Percentiles rank a stretch among this genome's conserved stretches.
These are phyloP conservation scores for Peronosclerospora sorghi DNA, from an alignment of 352 stramenopile genomes.

Conservation along the genomic window DNA sequence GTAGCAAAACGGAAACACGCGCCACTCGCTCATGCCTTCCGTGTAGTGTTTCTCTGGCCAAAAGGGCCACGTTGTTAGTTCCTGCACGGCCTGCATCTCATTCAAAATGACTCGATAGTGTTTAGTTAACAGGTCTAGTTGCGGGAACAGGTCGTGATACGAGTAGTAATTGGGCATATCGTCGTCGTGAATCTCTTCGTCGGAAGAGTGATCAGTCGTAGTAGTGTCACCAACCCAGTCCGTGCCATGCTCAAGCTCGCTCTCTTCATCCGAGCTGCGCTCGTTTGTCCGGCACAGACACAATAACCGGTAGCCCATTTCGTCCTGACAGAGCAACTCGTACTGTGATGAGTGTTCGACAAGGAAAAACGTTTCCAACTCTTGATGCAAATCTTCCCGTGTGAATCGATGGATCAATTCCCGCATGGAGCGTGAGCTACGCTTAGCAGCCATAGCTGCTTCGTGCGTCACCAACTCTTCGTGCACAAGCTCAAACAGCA, in stretches of 20 bases:
- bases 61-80: slow-evolving; percentile 56
- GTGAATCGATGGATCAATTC: slow-evolving; percentile 32
- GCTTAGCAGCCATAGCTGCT: slow-evolving; percentile 29
- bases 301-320: slow-evolving; percentile 42
- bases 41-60: slow-evolving; percentile 83
- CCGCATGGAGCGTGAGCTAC: slow-evolving; percentile 21
- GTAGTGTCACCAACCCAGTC: slow-evolving; percentile 23
- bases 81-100: slow-evolving; percentile 54
- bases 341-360: slow-evolving; percentile 36
- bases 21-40: slow-evolving; percentile 58
- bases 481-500: slow-evolving; percentile 35
- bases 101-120: slow-evolving; percentile 68
- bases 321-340: slow-evolving; percentile 29
- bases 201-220: slow-evolving; percentile 15
- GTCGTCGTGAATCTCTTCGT: slow-evolving; percentile 61
- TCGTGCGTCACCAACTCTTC: slow-evolving; percentile 37
- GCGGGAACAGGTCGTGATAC: slow-evolving; percentile 64
- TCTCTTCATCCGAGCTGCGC: slow-evolving; percentile 17
- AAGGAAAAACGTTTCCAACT: slow-evolving; percentile 46
- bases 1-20: slow-evolving; percentile 86
- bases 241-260: slow-evolving; percentile 5
- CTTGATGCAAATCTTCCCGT: slow-evolving; percentile 33
- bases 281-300: slow-evolving; percentile 32
- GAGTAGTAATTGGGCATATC: slow-evolving; percentile 66
- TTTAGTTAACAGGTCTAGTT: slow-evolving; percentile 59